Evolutionary conservation across 331 rosid genomes (phyloP), one percentile per base, ranked within the genome.

Genomic region (Cydonia oblonga): DNA sequence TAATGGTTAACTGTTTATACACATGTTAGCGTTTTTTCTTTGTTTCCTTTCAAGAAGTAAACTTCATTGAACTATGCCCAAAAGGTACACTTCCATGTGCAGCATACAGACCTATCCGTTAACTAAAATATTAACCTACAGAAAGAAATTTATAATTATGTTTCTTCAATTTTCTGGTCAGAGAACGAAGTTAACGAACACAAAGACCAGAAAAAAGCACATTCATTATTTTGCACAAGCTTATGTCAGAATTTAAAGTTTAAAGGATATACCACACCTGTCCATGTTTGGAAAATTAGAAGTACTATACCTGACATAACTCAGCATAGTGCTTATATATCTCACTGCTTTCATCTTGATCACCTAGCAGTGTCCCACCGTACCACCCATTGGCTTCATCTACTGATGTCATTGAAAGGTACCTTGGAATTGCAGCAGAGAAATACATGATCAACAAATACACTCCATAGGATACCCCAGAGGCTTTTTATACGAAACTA

Each of bases 311-410:
- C 96, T 91, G 89, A 73, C 96, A 89, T 74, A 91, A 74, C 64
- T 82, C 88, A 9, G 96, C 87, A 81, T 91, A 91, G 87, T 93
- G 98, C 85, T 80, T 84, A 80, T 86, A 93, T 78, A 93, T 91
- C 72, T 90, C 96, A 81, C 92, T 87, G 81, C 61, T 85, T 80
- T 91, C 90, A 77, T 91, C 91, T 85, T 89, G 95, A 85, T 93
- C 97, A 11, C 91, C 85, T 40, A 85, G 86, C 79, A 93, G 85
- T 5, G 89, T 82, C 53, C 98, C 98, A 74, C 97, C 96, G 38
- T 86, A 93, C 96, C 97, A 93, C 63, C 97, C 96, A 26, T 88
- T 88, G 52, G 89, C 85, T 81, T 93, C 92, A 69, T 88, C 84
- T 40, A 82, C 80, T 10, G 91, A 84, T 68, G 96, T 85, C 86